Percentiles rank a stretch among this genome's conserved stretches.
Conservation (phyloP, 176 grass and related monocot species). For the Aegilops sharonensis region DNA sequence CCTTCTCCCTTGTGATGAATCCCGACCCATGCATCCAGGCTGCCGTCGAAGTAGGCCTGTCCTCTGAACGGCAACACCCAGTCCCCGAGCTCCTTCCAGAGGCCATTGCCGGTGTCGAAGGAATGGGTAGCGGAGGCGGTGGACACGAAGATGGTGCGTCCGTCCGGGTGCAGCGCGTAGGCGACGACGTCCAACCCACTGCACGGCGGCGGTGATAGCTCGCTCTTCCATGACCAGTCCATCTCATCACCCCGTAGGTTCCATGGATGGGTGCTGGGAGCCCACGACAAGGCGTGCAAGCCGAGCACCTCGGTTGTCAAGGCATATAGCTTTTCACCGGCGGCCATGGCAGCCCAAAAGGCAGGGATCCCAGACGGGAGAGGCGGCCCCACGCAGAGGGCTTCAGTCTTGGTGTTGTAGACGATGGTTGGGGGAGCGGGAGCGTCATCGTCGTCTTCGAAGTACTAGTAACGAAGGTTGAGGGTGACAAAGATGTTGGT, state of each 20-base stretch:
- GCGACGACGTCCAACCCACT: neutral
- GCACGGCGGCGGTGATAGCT: neutral
- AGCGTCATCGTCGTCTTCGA: too few relatives aligned
- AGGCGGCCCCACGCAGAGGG: neutral
- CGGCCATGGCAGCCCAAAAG: neutral
- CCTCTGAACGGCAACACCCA: neutral
- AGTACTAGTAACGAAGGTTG: neutral
- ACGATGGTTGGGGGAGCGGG: neutral
- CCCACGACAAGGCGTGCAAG: neutral
- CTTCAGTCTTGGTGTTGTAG: neutral
- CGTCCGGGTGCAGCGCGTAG: neutral
- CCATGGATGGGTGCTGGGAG: too few relatives aligned
- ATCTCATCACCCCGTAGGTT: too few relatives aligned
- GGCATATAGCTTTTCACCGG: neutral
- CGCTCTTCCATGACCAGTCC: neutral
- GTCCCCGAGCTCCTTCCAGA: neutral
- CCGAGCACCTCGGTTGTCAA: neutral
- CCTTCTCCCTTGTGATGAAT: neutral
- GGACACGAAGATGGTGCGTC: neutral
- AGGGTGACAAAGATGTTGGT: neutral
- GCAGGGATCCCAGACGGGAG: neutral
- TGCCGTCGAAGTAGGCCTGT: too few relatives aligned
- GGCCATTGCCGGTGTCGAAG: neutral
- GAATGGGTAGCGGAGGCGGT: neutral
- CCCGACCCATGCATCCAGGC: slow-evolving; percentile 6